Base-by-base conservation (phyloP, 2,329 filamentous ascomycete species). In the Eutypella sp. region DNA sequence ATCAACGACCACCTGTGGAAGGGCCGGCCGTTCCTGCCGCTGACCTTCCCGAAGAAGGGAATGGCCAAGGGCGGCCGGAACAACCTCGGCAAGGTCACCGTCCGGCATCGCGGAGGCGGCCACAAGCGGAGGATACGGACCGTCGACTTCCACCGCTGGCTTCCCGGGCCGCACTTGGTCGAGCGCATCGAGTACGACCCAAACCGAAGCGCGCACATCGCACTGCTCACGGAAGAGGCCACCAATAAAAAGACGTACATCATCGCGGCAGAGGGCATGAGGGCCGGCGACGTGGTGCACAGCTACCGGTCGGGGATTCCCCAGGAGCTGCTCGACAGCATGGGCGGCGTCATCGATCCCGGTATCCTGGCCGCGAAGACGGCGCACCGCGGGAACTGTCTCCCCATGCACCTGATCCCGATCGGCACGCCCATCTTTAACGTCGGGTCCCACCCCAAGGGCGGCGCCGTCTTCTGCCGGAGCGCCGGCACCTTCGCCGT, bases 1-100 rank as follows among this genome's bases (percentile, higher is more conserved):
- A 85, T 96, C 69, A 97, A 97, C 69, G 90, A 96, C 61, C 93
- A 99, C 67, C 73, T 99, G 39, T 97, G 89, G 89, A 96, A 95
- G 70, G 93, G 93, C 47, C 78, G 90, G 46, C 89, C 93, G 1
- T 83, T 86, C 55, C 75, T 88, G 27, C 81, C 84, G 42, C 77
- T 99, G 66, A 99, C 95, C 10, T 88, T 89, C 60, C 82, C 90
- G 31, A 96, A 96, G 67, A 92, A 92, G 67, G 93, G 93, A 15
- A 90, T 96, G 59, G 84, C 81, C 43, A 93, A 95, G 67, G 95
- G 93, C 67, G 93, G 93, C 37, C 82, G 93, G 58, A 99, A 99
- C 67, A 87, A 88, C 61, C 85, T 79, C 44, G 95, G 93, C 20
- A 76, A 81, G 54, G 80, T 99, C 50, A 96, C 90, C 1, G 85